phyloP scores from a whole-genome alignment of 2,329 filamentous ascomycete species.

The Cadophora malorum region DNA sequence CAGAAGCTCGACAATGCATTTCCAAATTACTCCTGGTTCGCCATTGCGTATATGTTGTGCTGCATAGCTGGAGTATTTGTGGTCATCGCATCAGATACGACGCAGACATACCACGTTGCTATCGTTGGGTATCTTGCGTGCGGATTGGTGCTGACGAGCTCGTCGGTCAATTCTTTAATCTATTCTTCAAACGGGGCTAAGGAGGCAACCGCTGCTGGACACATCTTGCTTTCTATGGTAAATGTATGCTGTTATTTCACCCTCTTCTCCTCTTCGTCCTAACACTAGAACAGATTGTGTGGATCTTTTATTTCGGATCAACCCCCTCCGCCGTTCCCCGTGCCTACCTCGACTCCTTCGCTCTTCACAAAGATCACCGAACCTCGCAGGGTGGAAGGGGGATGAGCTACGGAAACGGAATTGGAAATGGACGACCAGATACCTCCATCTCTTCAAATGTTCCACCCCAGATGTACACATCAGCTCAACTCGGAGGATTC shows the following conservation, averaged over 20 bases:
- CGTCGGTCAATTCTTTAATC: constrained; percentile 84
- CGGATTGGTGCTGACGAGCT: constrained; percentile 84
- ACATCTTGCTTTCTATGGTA: constrained; percentile 93
- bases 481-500: constrained; percentile 91
- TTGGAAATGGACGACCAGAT: constrained; percentile 71
- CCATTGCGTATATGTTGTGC: constrained; percentile 83
- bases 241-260: constrained; percentile 64
- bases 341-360: constrained; percentile 94
- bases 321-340: constrained; percentile 85
- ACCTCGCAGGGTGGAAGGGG: constrained; percentile 42
- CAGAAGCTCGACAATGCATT: constrained; percentile 60
- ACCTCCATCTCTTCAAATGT: constrained; percentile 79
- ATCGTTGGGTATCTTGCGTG: constrained; percentile 86
- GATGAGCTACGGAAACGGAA: constrained; percentile 75
- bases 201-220: constrained; percentile 89
- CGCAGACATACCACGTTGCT: constrained; percentile 89
- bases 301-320: constrained; percentile 99
- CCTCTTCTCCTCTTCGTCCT: background rate
- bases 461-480: constrained; percentile 97
- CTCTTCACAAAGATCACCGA: constrained; percentile 80
- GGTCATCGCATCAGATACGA: constrained; percentile 83
- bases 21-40: constrained; percentile 93
- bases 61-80: constrained; percentile 80
- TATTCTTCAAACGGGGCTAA: constrained; percentile 76
- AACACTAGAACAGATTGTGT: constrained; percentile 73